These are phyloP conservation scores for Kwoniella heveanensis DNA, from an alignment of 768 basidiomycete species.

Conservation along the genomic window DNA sequence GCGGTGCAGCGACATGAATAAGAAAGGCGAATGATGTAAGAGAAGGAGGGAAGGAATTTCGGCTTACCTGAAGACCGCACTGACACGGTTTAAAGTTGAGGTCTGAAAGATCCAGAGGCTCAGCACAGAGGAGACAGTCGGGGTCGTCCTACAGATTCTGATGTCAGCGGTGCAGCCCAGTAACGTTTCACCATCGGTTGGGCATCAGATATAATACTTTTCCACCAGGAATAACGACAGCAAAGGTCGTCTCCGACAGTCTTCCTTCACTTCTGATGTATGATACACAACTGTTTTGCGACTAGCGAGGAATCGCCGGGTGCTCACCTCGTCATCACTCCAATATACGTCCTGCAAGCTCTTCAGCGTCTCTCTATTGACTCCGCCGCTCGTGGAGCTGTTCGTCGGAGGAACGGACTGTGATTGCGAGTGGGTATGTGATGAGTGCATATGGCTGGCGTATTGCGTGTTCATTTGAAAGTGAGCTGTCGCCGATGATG, in stretches of 20 bases:
- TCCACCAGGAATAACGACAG: too few species aligned
- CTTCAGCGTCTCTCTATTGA: conserved; percentile 53
- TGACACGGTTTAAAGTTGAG: conserved; percentile 98
- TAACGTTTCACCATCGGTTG: too few species aligned
- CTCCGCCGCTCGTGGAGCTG: conserved; percentile 31
- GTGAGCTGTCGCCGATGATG: conserved; percentile 23
- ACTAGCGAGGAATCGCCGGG: too few species aligned
- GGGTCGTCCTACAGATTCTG: conserved; percentile 74
- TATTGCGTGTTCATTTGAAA: too few species aligned
- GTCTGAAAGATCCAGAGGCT: conserved; percentile 98
- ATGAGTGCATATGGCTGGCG: neutral
- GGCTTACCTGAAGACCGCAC: conserved; percentile 89
- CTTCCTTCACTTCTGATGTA: neutral
- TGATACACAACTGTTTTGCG: too few species aligned
- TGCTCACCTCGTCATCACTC: conserved; percentile 58
- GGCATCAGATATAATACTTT: too few species aligned
- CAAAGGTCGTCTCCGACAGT: neutral
- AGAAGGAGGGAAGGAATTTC: neutral
- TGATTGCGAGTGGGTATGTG: neutral
- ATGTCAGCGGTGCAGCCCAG: too few species aligned
- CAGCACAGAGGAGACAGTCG: conserved; percentile 96
- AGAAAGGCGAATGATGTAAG: too few species aligned
- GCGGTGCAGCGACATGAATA: too few species aligned
- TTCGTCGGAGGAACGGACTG: neutral
- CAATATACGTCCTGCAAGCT: conserved; percentile 56